Evolutionary conservation across 345 rosid genomes (phyloP).

Genomic region (Pelargonium nanum): DNA sequence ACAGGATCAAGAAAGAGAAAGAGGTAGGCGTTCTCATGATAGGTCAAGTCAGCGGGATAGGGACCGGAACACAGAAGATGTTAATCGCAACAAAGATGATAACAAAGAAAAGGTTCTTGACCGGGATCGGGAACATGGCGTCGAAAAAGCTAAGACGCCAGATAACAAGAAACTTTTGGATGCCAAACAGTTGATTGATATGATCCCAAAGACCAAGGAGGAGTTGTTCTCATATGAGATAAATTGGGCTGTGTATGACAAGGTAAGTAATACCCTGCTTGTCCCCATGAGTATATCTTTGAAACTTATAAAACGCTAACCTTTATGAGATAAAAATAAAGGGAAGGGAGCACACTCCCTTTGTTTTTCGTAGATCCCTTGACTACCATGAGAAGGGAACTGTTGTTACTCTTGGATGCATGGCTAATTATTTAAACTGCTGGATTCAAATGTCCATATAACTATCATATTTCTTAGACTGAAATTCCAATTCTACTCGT

Average conservation of each 20-base stretch:
- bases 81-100: constrained; percentile 40
- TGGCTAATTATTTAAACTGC: too few species aligned
- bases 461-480: not conserved
- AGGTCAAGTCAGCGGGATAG: constrained; percentile 59
- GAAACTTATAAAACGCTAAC: not conserved
- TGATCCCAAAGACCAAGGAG: constrained; percentile 95
- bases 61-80: constrained; percentile 40
- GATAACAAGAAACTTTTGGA: constrained; percentile 82
- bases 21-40: constrained; percentile 64
- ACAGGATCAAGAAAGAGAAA: constrained; percentile 60
- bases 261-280: constrained; percentile 36
- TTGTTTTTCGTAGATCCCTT: not conserved
- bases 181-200: constrained; percentile 95
- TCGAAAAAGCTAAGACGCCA: constrained; percentile 47
- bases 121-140: constrained; percentile 55
- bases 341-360: not conserved
- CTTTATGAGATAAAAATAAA: not conserved
- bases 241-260: constrained; percentile 82
- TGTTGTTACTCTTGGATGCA: too few species aligned
- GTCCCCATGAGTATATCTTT: not conserved
- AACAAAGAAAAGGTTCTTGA: constrained; percentile 36
- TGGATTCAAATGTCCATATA: too few species aligned
- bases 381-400: too few species aligned
- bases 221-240: constrained; percentile 83
- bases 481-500: not conserved